phyloP scores from a whole-genome alignment of 192 early-diverging fungal genomes.

The Funneliformis mosseae region DNA sequence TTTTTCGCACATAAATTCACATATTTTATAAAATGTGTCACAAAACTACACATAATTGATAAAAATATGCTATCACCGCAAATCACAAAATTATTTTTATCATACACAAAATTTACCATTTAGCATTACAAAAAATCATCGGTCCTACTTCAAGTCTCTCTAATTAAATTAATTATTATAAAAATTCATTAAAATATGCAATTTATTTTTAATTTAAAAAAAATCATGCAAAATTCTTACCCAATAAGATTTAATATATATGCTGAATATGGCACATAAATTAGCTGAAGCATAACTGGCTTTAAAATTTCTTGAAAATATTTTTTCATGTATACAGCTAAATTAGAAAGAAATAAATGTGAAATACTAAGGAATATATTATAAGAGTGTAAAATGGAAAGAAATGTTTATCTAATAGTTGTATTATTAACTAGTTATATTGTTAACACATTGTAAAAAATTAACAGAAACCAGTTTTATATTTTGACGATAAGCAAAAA shows the following conservation, averaged over 20 bases:
- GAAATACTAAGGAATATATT: neutral
- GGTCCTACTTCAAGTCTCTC: too few relatives aligned
- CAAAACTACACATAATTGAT: too few relatives aligned
- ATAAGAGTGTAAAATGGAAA: neutral
- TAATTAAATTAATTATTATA: too few relatives aligned
- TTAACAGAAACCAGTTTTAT: constrained; percentile 1
- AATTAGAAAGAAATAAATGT: constrained; percentile 2
- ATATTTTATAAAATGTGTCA: too few relatives aligned
- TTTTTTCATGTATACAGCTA: constrained; percentile 1
- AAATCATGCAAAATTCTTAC: neutral
- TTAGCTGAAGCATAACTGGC: neutral
- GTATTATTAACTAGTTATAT: too few relatives aligned
- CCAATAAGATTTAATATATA: constrained; percentile 10
- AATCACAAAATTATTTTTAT: too few relatives aligned
- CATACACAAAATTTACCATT: too few relatives aligned
- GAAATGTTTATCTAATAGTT: neutral
- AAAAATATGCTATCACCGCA: too few relatives aligned
- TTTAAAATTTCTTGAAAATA: neutral
- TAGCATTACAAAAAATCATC: too few relatives aligned
- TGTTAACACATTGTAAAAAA: neutral
- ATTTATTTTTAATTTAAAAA: neutral
- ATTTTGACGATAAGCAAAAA: neutral
- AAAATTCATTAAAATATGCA: too few relatives aligned
- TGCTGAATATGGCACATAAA: neutral
- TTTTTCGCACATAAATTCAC: too few relatives aligned